phyloP scores from a whole-genome alignment of 2,329 filamentous ascomycete species.

The Xylariaceae sp. region DNA sequence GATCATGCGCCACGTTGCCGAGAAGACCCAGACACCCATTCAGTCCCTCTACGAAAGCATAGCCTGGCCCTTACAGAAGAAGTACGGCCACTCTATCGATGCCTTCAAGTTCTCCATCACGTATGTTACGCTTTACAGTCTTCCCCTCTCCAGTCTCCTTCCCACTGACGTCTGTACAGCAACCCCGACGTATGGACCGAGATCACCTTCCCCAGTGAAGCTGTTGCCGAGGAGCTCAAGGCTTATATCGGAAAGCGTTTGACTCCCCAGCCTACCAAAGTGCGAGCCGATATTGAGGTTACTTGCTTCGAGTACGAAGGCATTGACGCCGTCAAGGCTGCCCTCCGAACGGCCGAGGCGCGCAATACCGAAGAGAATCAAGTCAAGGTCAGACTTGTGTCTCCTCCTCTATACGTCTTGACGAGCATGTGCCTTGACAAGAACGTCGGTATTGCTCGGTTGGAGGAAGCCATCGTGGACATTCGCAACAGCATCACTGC shows the following conservation, averaged over 20 bases:
- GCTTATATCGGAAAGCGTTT: slow-evolving; percentile 95
- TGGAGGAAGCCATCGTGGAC: slow-evolving; percentile 86
- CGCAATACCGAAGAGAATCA: slow-evolving; percentile 88
- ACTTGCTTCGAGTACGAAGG: slow-evolving; percentile 95
- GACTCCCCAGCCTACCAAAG: slow-evolving; percentile 97
- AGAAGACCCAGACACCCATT: slow-evolving; percentile 93
- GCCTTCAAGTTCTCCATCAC: slow-evolving; percentile 99
- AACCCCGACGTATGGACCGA: slow-evolving; percentile 97
- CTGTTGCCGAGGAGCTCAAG: slow-evolving; percentile 83
- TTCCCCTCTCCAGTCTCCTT: background rate
- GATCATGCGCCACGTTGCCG: slow-evolving; percentile 97
- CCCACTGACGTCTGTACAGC: slow-evolving; percentile 37
- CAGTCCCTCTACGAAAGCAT: slow-evolving; percentile 91
- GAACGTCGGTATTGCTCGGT: slow-evolving; percentile 70
- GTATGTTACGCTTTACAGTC: slow-evolving; percentile 41
- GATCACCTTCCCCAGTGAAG: slow-evolving; percentile 78
- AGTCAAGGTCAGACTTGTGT: slow-evolving; percentile 98
- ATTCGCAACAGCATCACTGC: slow-evolving; percentile 75
- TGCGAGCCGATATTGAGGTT: slow-evolving; percentile 94
- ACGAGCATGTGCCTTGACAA: slow-evolving; percentile 97
- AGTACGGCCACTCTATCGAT: slow-evolving; percentile 93
- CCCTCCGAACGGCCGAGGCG: slow-evolving; percentile 84
- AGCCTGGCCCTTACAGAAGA: slow-evolving; percentile 95
- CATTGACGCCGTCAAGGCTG: slow-evolving; percentile 95
- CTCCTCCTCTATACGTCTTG: slow-evolving; percentile 91